Percentiles rank a stretch among this genome's conserved stretches.
Evolutionary conservation across 2,329 filamentous ascomycete genomes (phyloP).

Genomic region (Hansfordia pulvinata): DNA sequence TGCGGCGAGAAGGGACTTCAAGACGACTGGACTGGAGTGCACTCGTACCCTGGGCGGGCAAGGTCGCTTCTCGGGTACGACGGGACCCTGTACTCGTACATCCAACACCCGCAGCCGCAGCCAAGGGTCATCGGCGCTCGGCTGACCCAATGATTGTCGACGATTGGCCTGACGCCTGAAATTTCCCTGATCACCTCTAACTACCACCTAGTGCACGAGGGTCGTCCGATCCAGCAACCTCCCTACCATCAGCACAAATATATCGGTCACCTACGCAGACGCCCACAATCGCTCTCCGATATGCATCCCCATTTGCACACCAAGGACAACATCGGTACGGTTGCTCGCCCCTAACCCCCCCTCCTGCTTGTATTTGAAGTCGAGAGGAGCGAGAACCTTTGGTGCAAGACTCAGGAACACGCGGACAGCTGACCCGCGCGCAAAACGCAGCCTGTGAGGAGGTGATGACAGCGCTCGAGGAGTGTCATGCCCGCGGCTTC

Average conservation of each 20-base stretch:
- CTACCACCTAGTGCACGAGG: too few relatives aligned
- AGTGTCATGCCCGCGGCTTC: constrained; percentile 89
- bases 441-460: constrained; percentile 68
- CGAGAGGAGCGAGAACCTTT: too few relatives aligned
- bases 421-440: background rate
- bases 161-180: background rate
- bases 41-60: too few relatives aligned
- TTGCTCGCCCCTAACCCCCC: constrained; percentile 1
- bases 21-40: too few relatives aligned
- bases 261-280: too few relatives aligned
- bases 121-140: background rate
- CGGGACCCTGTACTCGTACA: too few relatives aligned
- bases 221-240: too few relatives aligned
- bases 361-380: too few relatives aligned
- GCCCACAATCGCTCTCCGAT: too few relatives aligned
- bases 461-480: constrained; percentile 84
- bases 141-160: background rate
- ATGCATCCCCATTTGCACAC: constrained; percentile 99
- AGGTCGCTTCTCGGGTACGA: too few relatives aligned
- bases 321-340: constrained; percentile 72
- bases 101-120: background rate
- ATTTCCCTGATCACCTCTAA: background rate
- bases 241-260: constrained; percentile 3
- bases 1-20: too few relatives aligned
- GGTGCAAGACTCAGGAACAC: too few relatives aligned